Conservation (phyloP, 2,329 filamentous ascomycete species). For the Exophiala sp. region DNA sequence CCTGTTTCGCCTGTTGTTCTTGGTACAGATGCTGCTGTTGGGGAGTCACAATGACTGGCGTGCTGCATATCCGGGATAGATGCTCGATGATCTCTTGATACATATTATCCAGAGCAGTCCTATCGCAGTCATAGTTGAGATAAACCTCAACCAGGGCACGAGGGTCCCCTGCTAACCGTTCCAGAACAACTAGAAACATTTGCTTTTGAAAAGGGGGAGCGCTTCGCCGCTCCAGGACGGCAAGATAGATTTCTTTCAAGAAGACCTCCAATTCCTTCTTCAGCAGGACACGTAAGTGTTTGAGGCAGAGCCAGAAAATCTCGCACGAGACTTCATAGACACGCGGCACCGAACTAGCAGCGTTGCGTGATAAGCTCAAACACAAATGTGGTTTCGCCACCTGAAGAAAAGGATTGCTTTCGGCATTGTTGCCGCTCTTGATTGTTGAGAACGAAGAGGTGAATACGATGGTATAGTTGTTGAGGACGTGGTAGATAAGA, state of each 20-base stretch:
- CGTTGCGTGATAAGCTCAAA: constrained; percentile 88
- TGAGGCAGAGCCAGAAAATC: constrained; percentile 96
- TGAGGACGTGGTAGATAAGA: constrained; percentile 88
- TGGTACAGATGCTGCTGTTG: constrained; percentile 80
- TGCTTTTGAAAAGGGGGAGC: constrained; percentile 87
- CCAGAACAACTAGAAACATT: constrained; percentile 80
- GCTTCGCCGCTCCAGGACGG: constrained; percentile 79
- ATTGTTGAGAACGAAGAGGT: constrained; percentile 89
- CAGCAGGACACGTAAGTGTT: constrained; percentile 84
- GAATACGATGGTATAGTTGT: constrained; percentile 88
- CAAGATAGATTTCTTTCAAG: constrained; percentile 91
- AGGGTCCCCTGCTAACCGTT: constrained; percentile 77
- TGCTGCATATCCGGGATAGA: constrained; percentile 76
- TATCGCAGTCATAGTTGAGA: constrained; percentile 96
- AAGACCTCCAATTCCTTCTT: constrained; percentile 99
- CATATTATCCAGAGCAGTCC: constrained; percentile 88
- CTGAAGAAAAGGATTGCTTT: constrained; percentile 80
- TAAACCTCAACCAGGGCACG: constrained; percentile 89
- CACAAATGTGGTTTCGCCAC: constrained; percentile 96
- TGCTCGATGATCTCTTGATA: constrained; percentile 93
- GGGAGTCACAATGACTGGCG: constrained; percentile 67
- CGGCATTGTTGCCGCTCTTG: constrained; percentile 75
- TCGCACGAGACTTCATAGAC: constrained; percentile 96
- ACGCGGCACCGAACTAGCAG: constrained; percentile 80
- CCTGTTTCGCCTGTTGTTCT: constrained; percentile 62